Evolutionary conservation across 257 asterid genomes (phyloP).

Genomic region (Solanum rostratum): DNA sequence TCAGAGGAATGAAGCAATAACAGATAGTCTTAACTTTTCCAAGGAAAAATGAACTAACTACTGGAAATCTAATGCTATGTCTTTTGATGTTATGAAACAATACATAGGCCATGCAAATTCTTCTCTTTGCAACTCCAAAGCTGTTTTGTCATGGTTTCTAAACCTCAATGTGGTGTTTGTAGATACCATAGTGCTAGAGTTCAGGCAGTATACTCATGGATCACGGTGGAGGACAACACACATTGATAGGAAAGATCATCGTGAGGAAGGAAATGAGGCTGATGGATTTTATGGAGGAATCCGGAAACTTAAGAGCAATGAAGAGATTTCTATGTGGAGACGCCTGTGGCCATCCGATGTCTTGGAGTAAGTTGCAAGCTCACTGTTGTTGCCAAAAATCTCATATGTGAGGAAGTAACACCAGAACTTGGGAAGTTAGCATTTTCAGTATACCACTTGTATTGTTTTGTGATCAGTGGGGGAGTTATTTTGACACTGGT

Average conservation of each 20-base stretch:
- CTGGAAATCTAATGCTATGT: background rate
- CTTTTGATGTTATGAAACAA: background rate
- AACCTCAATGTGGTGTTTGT: slow-evolving; percentile 3
- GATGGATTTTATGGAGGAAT: slow-evolving; percentile 81
- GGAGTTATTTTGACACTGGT: background rate
- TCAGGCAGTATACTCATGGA: slow-evolving; percentile 67
- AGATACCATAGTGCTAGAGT: slow-evolving; percentile 63
- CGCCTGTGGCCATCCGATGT: slow-evolving; percentile 55
- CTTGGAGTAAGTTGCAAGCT: slow-evolving; percentile 36
- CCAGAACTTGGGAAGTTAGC: background rate
- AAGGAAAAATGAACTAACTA: background rate
- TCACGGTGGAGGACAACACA: slow-evolving; percentile 69
- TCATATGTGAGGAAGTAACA: background rate
- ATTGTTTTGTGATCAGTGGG: background rate
- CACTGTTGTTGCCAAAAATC: background rate
- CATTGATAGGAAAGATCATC: slow-evolving; percentile 51
- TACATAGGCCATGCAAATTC: background rate
- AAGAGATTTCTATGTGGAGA: slow-evolving; percentile 59
- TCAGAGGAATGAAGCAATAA: background rate
- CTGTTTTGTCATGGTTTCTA: background rate
- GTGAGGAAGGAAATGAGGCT: slow-evolving; percentile 66
- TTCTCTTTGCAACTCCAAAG: background rate
- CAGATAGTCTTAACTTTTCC: background rate
- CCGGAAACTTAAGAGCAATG: slow-evolving; percentile 26
- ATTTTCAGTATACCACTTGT: background rate